These are phyloP conservation scores for Globisporangium spinosum DNA, from an alignment of 352 stramenopile genomes.

Conservation along the genomic window DNA sequence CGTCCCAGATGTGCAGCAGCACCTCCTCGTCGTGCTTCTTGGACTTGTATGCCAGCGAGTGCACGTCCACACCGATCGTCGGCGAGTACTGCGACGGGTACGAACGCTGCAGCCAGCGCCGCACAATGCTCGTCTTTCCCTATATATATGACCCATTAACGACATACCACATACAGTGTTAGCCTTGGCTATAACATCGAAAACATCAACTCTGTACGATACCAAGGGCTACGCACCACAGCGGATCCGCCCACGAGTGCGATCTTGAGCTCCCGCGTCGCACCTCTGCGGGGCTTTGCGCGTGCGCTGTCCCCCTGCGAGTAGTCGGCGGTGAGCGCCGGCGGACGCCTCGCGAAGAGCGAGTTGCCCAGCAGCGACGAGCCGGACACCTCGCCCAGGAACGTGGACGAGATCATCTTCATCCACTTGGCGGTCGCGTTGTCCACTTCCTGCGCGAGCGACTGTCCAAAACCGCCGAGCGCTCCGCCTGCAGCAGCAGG, in stretches of 20 bases:
- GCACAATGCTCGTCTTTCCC: slow-evolving; percentile 82
- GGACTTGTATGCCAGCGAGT: slow-evolving; percentile 41
- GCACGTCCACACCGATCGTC: slow-evolving; percentile 80
- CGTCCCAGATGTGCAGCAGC: slow-evolving; percentile 73
- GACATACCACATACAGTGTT: neutral
- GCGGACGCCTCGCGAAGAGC: slow-evolving; percentile 14
- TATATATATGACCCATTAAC: slow-evolving; percentile 16
- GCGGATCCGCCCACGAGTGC: slow-evolving; percentile 71
- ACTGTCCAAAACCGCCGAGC: slow-evolving; percentile 20
- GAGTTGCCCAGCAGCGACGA: slow-evolving; percentile 45
- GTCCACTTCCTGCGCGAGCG: slow-evolving; percentile 29
- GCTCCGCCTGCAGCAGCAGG: neutral
- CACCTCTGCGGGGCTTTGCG: slow-evolving; percentile 17
- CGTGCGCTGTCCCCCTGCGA: neutral
- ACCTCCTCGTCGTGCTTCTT: slow-evolving; percentile 31
- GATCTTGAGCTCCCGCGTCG: slow-evolving; percentile 73
- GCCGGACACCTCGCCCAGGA: slow-evolving; percentile 44
- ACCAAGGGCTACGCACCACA: slow-evolving; percentile 37
- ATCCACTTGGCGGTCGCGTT: slow-evolving; percentile 66
- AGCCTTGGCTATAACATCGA: neutral
- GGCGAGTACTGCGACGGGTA: slow-evolving; percentile 67
- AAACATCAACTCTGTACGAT: neutral
- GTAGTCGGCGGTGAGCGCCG: slow-evolving; percentile 17
- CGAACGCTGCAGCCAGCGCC: slow-evolving; percentile 69
- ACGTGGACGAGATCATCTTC: slow-evolving; percentile 82